These are phyloP conservation scores for Penicillium hordei DNA, from an alignment of 2,329 filamentous ascomycete species.

Conservation along the genomic window DNA sequence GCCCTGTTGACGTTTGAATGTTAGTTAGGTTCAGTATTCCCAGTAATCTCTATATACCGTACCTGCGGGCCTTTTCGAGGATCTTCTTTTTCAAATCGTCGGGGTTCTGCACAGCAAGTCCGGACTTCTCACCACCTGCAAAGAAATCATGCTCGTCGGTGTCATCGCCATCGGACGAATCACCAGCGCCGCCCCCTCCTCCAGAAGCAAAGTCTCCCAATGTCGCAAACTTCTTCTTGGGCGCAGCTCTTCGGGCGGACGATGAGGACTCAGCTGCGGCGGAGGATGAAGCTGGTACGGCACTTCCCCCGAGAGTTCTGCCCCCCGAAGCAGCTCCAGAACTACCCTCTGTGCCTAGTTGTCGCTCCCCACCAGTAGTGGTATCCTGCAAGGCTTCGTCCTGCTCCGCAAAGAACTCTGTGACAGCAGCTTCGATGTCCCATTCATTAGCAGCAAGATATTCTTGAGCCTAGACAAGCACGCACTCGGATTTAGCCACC, in stretches of 20 bases:
- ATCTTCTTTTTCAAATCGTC: slow-evolving; percentile 55
- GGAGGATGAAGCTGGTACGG: slow-evolving; percentile 32
- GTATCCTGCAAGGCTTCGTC: slow-evolving; percentile 40
- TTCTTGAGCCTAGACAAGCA: slow-evolving; percentile 57
- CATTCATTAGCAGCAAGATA: slow-evolving; percentile 66
- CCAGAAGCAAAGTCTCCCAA: slow-evolving; percentile 45
- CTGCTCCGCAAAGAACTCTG: slow-evolving; percentile 59
- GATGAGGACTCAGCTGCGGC: slow-evolving; percentile 33
- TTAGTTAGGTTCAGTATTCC: background rate
- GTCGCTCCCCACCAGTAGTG: slow-evolving; percentile 27
- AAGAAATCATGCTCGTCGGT: slow-evolving; percentile 59
- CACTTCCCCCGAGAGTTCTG: slow-evolving; percentile 35
- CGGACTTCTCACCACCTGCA: slow-evolving; percentile 66
- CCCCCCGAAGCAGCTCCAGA: slow-evolving; percentile 27
- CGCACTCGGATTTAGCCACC: background rate
- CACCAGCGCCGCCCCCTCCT: slow-evolving; percentile 39
- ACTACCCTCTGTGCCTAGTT: slow-evolving; percentile 25
- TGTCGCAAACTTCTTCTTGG: slow-evolving; percentile 50
- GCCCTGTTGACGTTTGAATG: slow-evolving; percentile 25
- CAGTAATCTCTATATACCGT: slow-evolving; percentile 1
- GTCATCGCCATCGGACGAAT: slow-evolving; percentile 53
- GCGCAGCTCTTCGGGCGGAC: slow-evolving; percentile 27
- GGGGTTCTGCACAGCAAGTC: slow-evolving; percentile 66
- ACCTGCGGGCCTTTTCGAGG: slow-evolving; percentile 48
- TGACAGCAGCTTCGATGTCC: slow-evolving; percentile 64